Evolutionary conservation across 139 green algal genomes (phyloP).

Genomic region (Protoeuglena noctilucae): DNA sequence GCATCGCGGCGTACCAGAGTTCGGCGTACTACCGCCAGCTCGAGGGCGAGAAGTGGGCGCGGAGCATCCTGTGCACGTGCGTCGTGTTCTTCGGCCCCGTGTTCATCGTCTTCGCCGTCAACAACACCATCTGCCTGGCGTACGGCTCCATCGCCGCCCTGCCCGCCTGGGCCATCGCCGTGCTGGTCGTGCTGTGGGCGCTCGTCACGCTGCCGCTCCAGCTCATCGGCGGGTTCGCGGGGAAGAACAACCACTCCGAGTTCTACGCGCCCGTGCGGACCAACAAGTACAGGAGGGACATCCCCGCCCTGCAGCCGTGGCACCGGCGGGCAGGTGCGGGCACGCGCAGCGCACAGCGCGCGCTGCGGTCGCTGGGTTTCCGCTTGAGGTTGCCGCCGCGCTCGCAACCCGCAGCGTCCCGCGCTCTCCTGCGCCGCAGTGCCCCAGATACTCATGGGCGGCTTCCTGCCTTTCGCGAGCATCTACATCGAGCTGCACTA

Average conservation of each 20-base stretch:
- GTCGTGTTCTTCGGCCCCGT: constrained; percentile 60
- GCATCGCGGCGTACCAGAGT: constrained; percentile 30
- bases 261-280: constrained; percentile 33
- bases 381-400: too few relatives aligned
- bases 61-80: constrained; percentile 50
- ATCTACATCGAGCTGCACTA: constrained; percentile 67
- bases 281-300: constrained; percentile 41
- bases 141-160: constrained; percentile 42
- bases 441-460: constrained; percentile 37
- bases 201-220: constrained; percentile 41
- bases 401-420: too few relatives aligned
- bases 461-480: constrained; percentile 54
- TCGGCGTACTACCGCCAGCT: constrained; percentile 40
- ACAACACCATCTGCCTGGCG: constrained; percentile 54
- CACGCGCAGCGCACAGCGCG: neutral
- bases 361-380: too few relatives aligned
- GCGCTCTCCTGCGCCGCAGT: too few relatives aligned
- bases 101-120: constrained; percentile 53
- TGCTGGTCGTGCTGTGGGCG: constrained; percentile 46
- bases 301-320: constrained; percentile 38
- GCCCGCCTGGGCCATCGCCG: constrained; percentile 65
- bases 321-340: neutral
- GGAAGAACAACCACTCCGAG: constrained; percentile 19
- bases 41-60: constrained; percentile 54
- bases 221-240: constrained; percentile 22